These are phyloP conservation scores for Conidiobolus incongruus DNA, from an alignment of 371 early-diverging fungal species.

Conservation along the genomic window DNA sequence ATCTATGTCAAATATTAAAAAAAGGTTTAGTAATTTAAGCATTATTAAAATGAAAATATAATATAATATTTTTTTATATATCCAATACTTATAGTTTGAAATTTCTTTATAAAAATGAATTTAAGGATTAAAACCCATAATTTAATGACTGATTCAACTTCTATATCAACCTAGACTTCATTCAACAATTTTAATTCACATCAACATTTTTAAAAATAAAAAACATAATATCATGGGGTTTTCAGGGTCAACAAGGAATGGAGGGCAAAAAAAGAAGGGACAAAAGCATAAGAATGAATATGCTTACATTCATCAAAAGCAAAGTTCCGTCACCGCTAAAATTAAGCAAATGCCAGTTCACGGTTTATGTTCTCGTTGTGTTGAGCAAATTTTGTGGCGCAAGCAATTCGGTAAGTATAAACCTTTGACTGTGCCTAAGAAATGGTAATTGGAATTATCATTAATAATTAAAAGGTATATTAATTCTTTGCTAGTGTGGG, in stretches of 20 bases:
- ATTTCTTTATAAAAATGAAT: no score
- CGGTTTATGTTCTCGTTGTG: slow-evolving; percentile 75
- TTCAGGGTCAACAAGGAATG: slow-evolving; percentile 2
- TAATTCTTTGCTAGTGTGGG: slow-evolving; percentile 16
- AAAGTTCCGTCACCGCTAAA: slow-evolving; percentile 46
- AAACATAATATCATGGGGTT: no score
- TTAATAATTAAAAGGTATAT: background rate
- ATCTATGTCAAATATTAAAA: no score
- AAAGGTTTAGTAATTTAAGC: no score
- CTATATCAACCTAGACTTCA: no score
- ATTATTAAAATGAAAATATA: no score
- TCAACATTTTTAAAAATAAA: no score
- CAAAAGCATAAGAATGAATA: slow-evolving; percentile 79
- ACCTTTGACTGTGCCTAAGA: slow-evolving; percentile 73
- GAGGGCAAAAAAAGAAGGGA: slow-evolving; percentile 28
- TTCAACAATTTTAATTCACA: no score
- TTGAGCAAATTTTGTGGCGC: slow-evolving; percentile 72
- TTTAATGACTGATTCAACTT: no score
- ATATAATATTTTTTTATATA: no score
- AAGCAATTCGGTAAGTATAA: slow-evolving; percentile 93
- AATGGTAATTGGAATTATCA: slow-evolving; percentile 38
- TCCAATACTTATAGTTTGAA: no score
- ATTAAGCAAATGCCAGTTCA: slow-evolving; percentile 62
- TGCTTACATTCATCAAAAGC: slow-evolving; percentile 71
- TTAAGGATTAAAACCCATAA: no score